These are phyloP conservation scores for Cercophora newfieldiana DNA, from an alignment of 495 filamentous ascomycete species.

Conservation along the genomic window DNA sequence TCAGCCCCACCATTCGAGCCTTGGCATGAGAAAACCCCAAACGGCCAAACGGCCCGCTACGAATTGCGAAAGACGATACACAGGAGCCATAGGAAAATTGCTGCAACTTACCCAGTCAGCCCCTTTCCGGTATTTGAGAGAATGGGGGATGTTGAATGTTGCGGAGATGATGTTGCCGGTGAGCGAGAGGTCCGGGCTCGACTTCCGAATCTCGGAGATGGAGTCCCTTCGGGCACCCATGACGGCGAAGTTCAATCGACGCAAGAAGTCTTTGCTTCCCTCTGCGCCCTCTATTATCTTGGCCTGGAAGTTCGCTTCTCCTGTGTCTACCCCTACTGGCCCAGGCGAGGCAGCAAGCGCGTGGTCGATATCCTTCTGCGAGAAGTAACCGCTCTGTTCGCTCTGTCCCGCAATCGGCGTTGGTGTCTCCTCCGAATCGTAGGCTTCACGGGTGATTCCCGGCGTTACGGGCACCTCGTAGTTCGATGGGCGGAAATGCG, in stretches of 20 bases:
- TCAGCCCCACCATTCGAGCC: slow-evolving; percentile 31
- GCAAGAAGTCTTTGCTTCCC: slow-evolving; percentile 61
- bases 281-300: slow-evolving; percentile 54
- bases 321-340: slow-evolving; percentile 8
- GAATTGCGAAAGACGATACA: neutral
- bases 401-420: slow-evolving; percentile 12
- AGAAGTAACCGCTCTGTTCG: slow-evolving; percentile 40
- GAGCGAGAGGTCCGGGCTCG: slow-evolving; percentile 67
- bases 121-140: slow-evolving; percentile 63
- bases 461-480: slow-evolving; percentile 52
- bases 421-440: slow-evolving; percentile 27
- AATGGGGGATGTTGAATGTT: slow-evolving; percentile 81
- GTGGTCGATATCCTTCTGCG: slow-evolving; percentile 31
- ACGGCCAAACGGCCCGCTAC: neutral
- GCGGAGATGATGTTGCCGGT: slow-evolving; percentile 85
- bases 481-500: slow-evolving; percentile 35
- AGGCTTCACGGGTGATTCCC: slow-evolving; percentile 42
- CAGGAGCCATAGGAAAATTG: neutral
- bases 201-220: slow-evolving; percentile 56
- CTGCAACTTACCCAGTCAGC: slow-evolving; percentile 67
- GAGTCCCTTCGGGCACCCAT: slow-evolving; percentile 47
- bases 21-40: slow-evolving; percentile 19
- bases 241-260: slow-evolving; percentile 58
- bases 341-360: slow-evolving; percentile 27
- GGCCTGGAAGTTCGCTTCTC: slow-evolving; percentile 38